Base-by-base conservation (phyloP, 257 asterid genomes). In the Solanum chilense region DNA sequence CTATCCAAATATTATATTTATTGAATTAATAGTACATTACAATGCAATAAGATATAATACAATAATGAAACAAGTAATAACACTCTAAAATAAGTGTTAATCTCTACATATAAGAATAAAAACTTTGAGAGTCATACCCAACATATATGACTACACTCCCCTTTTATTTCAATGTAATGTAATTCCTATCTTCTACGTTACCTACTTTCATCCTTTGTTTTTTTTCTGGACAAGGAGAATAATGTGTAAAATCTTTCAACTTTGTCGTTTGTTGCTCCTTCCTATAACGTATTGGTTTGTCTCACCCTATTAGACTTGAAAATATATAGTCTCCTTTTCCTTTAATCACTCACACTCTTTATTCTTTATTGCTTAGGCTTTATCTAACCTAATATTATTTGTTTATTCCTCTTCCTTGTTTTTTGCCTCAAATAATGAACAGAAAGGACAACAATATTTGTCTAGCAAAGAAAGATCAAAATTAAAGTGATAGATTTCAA, bases 101-200 rank as follows among this genome's bases (percentile, higher is more conserved):
- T 66, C 60, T 66, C 37, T 47, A 41, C n/a, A 31, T 52, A 52
- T 52, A 52, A 52, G 62, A 29, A 25, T 39, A 47, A 64, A n/a
- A 82, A 56, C 1, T 3, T 64, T 39, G 39, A 88, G 68, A 89
- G 93, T 92, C 93, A 41, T 37, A 81, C 89, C 91, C 88, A 83
- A 87, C 73, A 37, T 73, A 88, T 45, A 68, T 25, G 70, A 64
- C 70, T 62, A 62, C 7, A 62, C 31, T 62, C 9, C 70, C 33
- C 33, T 62, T 64, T 64, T n/a, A 16, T 64, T 64, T 64, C 70
- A 64, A n/a, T n/a, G 70, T 10, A 23, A 62, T 15, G 47, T 83
- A 68, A 74, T 89, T 76, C 83, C 83, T 42, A 77, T 42, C 86
- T 89, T 85, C 64, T 44, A 76, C 56, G 23, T 33, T 20, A 13